Evolutionary conservation across 2,329 filamentous ascomycete species (phyloP).

Genomic region (Diaporthe vexans): DNA sequence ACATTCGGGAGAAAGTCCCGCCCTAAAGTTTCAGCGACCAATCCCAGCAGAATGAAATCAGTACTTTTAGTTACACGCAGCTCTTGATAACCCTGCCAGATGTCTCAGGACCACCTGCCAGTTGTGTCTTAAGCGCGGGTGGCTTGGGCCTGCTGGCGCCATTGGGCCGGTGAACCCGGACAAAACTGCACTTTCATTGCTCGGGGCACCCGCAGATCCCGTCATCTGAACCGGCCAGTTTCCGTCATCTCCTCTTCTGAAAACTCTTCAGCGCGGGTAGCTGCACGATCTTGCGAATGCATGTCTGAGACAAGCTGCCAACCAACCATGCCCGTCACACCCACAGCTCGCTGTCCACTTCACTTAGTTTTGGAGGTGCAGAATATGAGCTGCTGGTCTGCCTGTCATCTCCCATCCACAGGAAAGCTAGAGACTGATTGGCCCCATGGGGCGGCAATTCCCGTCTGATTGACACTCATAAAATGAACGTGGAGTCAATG

Average conservation of each 20-base stretch:
- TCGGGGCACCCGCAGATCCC: too few species aligned
- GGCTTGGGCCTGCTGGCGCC: background rate
- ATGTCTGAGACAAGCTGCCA: background rate
- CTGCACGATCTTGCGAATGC: background rate
- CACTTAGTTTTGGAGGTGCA: background rate
- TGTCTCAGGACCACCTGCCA: background rate
- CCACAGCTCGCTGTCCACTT: background rate
- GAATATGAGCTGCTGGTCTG: background rate
- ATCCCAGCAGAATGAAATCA: background rate
- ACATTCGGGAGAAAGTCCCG: background rate
- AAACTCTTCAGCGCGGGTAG: background rate
- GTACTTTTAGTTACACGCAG: background rate
- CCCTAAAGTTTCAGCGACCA: background rate
- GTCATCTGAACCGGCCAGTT: background rate
- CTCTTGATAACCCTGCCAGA: background rate
- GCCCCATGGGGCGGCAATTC: background rate
- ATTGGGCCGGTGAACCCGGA: background rate
- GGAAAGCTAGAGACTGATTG: background rate
- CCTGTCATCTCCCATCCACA: background rate
- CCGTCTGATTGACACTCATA: background rate
- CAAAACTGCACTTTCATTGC: background rate
- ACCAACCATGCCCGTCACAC: conserved; percentile 3
- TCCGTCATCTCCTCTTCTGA: background rate
- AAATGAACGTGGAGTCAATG: background rate
- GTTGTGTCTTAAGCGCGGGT: background rate